Percentiles rank a stretch among this genome's conserved stretches.
phyloP scores from a whole-genome alignment of 345 rosid species.

The Hibiscus mutabilis region DNA sequence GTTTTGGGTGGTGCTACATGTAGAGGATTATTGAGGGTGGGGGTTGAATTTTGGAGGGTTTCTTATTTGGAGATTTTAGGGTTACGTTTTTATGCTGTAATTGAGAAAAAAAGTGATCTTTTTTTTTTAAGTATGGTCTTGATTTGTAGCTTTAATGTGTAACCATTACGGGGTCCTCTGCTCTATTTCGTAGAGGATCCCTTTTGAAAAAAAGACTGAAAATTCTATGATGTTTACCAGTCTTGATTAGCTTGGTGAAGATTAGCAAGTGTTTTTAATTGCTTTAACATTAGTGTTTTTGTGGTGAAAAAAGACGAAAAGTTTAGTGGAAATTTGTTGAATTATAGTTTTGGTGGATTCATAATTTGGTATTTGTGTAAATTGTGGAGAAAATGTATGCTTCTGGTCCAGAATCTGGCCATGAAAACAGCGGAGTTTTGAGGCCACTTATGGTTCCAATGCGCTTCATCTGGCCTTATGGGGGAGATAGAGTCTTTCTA shows the following conservation, averaged over 20 bases:
- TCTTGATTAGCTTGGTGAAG: conserved; percentile 13
- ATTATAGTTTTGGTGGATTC: conserved; percentile 21
- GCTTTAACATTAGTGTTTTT: not conserved
- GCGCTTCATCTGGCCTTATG: conserved; percentile 80
- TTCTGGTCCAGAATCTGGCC: conserved; percentile 42
- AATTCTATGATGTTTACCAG: conserved; percentile 7
- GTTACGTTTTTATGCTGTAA: conserved; percentile 10
- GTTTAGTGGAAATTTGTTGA: conserved; percentile 13
- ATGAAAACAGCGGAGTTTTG: conserved; percentile 38
- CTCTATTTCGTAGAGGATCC: conserved; percentile 49
- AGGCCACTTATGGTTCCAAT: conserved; percentile 40
- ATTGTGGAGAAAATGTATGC: conserved; percentile 51
- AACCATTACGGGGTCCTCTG: conserved; percentile 57
- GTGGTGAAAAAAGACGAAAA: not conserved
- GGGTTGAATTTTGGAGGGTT: conserved; percentile 17
- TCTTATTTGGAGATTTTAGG: conserved; percentile 25
- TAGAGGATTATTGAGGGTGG: conserved; percentile 23
- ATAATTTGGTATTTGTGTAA: conserved; percentile 25
- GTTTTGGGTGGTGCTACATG: conserved; percentile 24
- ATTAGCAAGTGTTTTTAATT: not conserved
- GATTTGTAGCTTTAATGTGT: conserved; percentile 38
- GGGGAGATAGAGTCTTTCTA: conserved; percentile 61
- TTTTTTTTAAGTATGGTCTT: conserved; percentile 11
- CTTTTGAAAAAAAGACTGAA: conserved; percentile 17
- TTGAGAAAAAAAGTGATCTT: not conserved